Evolutionary conservation across 257 asterid genomes (phyloP).

Genomic region (Petrea volubilis): DNA sequence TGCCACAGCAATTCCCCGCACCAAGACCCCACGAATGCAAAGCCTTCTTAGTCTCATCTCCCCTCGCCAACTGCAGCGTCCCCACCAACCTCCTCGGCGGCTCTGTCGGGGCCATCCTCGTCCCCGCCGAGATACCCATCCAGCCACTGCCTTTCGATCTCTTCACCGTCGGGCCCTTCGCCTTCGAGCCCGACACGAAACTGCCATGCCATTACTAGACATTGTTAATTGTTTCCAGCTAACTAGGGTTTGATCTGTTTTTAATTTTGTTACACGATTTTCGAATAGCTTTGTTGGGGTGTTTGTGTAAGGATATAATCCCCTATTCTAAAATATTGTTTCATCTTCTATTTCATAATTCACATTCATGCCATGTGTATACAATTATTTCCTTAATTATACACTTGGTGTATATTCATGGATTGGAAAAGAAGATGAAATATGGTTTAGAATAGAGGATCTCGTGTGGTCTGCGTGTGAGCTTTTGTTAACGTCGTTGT

Average conservation of each 20-base stretch:
- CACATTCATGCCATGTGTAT: too few species aligned
- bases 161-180: slow-evolving; percentile 72
- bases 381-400: too few species aligned
- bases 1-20: slow-evolving; percentile 43
- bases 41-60: slow-evolving; percentile 49
- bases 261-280: not conserved
- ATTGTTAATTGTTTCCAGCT: not conserved
- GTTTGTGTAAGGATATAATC: too few species aligned
- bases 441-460: too few species aligned
- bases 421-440: too few species aligned
- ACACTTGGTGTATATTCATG: too few species aligned
- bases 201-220: slow-evolving; percentile 42
- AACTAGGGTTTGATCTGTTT: not conserved
- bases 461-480: not conserved
- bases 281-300: not conserved
- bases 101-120: slow-evolving; percentile 46
- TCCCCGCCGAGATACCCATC: not conserved
- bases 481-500: not conserved
- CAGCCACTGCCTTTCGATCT: slow-evolving; percentile 28
- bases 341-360: too few species aligned
- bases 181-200: slow-evolving; percentile 57
- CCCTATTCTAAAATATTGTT: too few species aligned
- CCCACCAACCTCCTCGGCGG: slow-evolving; percentile 62
- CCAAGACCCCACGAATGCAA: slow-evolving; percentile 58
- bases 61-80: slow-evolving; percentile 40